These are phyloP conservation scores for Neophaeococcomyces aloes DNA, from an alignment of 2,329 filamentous ascomycete genomes.

Conservation along the genomic window DNA sequence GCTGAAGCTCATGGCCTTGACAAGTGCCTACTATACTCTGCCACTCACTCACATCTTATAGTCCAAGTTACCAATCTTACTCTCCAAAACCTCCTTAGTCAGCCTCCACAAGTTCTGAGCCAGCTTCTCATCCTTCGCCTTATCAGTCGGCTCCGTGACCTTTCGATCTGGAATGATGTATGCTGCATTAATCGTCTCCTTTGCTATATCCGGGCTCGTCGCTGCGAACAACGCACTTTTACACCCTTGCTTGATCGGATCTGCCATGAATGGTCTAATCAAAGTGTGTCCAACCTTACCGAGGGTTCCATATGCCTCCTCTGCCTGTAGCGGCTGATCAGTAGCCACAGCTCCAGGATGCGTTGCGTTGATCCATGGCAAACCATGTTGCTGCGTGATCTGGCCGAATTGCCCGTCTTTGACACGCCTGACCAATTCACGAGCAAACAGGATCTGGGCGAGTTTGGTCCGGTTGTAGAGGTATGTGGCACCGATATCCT, in stretches of 20 bases:
- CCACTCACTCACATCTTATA: constrained; percentile 27
- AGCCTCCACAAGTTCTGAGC: constrained; percentile 37
- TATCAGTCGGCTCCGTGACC: constrained; percentile 32
- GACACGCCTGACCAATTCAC: constrained; percentile 32
- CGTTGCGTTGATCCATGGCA: constrained; percentile 38
- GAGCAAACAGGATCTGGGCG: constrained; percentile 38
- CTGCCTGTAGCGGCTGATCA: constrained; percentile 39
- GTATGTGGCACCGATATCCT: constrained; percentile 38
- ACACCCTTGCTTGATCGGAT: constrained; percentile 39
- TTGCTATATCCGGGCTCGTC: constrained; percentile 34
- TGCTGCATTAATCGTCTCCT: constrained; percentile 34
- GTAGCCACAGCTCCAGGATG: constrained; percentile 42
- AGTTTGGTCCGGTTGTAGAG: constrained; percentile 44
- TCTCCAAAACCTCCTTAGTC: constrained; percentile 32
- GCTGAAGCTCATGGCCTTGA: no score
- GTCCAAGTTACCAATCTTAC: constrained; percentile 1
- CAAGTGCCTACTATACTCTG: no score
- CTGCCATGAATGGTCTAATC: constrained; percentile 40
- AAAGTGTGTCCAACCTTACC: constrained; percentile 37
- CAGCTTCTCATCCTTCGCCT: constrained; percentile 35
- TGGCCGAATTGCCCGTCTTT: constrained; percentile 29
- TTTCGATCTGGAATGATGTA: constrained; percentile 44
- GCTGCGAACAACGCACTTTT: constrained; percentile 40
- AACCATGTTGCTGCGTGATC: constrained; percentile 15
- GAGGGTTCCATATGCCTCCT: constrained; percentile 40